Evolutionary conservation across 2,329 filamentous ascomycete species (phyloP).

Genomic region (Aureobasidium leucospermi): DNA sequence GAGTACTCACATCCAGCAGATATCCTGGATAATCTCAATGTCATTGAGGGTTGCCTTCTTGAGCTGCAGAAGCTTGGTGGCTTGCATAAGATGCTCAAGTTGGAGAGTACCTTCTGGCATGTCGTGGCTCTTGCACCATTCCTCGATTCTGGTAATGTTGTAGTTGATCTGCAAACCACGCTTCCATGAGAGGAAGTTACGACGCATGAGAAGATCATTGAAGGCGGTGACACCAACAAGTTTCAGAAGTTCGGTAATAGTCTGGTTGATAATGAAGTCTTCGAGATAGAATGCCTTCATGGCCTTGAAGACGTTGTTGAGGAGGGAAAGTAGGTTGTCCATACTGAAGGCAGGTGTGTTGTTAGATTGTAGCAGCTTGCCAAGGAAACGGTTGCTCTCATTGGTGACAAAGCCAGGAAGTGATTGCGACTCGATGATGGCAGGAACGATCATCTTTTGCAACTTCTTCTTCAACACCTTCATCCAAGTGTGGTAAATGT

Average conservation of each 20-base stretch:
- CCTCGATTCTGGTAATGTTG: constrained; percentile 98
- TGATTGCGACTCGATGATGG: constrained; percentile 98
- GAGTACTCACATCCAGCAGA: constrained; percentile 91
- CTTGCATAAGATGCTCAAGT: constrained; percentile 98
- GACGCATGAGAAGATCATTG: constrained; percentile 94
- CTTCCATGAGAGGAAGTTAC: constrained; percentile 99
- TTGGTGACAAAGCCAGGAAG: constrained; percentile 97
- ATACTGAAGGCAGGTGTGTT: constrained; percentile 96
- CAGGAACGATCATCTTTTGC: constrained; percentile 98
- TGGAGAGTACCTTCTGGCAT: constrained; percentile 98
- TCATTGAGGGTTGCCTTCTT: constrained; percentile 99
- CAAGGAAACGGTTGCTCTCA: constrained; percentile 95
- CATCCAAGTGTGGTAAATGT: constrained; percentile 99
- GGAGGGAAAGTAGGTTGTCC: constrained; percentile 90
- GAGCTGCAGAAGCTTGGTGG: constrained; percentile 92
- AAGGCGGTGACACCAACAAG: constrained; percentile 96
- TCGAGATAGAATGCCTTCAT: constrained; percentile 99
- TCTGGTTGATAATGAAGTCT: constrained; percentile 91
- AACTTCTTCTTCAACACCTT: constrained; percentile 99
- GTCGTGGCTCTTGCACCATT: constrained; percentile 99
- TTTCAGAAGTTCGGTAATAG: constrained; percentile 84
- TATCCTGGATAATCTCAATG: constrained; percentile 99
- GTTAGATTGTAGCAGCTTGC: constrained; percentile 88
- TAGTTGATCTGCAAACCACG: constrained; percentile 99
- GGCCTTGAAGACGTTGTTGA: constrained; percentile 96